These are phyloP conservation scores for Coniochaeta hoffmannii DNA, from an alignment of 2,329 filamentous ascomycete genomes.

Conservation along the genomic window DNA sequence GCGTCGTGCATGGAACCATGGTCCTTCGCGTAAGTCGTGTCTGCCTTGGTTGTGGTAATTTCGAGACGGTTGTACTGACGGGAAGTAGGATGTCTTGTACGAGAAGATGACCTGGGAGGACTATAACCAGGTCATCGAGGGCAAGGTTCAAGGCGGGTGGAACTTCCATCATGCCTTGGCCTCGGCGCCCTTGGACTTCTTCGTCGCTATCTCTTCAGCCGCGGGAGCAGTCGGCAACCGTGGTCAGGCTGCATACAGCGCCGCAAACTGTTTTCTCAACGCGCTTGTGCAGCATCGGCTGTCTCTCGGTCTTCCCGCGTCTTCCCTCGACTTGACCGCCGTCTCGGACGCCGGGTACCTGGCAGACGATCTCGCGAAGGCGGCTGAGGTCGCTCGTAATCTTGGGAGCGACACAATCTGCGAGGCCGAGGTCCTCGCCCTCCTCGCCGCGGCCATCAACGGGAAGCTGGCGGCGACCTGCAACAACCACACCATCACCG, in stretches of 20 bases:
- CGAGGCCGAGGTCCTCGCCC: slow-evolving; percentile 45
- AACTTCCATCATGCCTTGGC: slow-evolving; percentile 42
- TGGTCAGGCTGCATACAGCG: slow-evolving; percentile 44
- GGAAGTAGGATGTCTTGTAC: slow-evolving; percentile 34
- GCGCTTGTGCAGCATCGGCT: slow-evolving; percentile 29
- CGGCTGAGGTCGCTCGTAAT: slow-evolving; percentile 30
- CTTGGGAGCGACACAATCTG: slow-evolving; percentile 39
- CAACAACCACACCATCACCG: slow-evolving; percentile 45
- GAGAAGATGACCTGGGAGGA: slow-evolving; percentile 45
- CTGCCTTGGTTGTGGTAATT: background rate
- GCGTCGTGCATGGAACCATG: slow-evolving; percentile 42
- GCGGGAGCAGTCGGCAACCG: slow-evolving; percentile 43
- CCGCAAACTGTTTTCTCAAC: slow-evolving; percentile 33
- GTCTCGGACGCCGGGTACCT: slow-evolving; percentile 44
- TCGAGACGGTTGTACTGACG: slow-evolving; percentile 1
- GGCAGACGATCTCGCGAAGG: slow-evolving; percentile 40
- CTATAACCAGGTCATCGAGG: slow-evolving; percentile 38
- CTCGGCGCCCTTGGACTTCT: slow-evolving; percentile 37
- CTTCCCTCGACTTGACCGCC: slow-evolving; percentile 44
- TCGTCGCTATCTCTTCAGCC: slow-evolving; percentile 44
- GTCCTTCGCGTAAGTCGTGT: slow-evolving; percentile 34
- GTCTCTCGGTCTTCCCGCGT: slow-evolving; percentile 22
- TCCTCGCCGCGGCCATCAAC: slow-evolving; percentile 42
- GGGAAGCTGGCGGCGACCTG: slow-evolving; percentile 34
- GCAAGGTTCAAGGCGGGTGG: slow-evolving; percentile 46